These are phyloP conservation scores for Fusarium staphyleae DNA, from an alignment of 2,329 filamentous ascomycete species.

Conservation along the genomic window DNA sequence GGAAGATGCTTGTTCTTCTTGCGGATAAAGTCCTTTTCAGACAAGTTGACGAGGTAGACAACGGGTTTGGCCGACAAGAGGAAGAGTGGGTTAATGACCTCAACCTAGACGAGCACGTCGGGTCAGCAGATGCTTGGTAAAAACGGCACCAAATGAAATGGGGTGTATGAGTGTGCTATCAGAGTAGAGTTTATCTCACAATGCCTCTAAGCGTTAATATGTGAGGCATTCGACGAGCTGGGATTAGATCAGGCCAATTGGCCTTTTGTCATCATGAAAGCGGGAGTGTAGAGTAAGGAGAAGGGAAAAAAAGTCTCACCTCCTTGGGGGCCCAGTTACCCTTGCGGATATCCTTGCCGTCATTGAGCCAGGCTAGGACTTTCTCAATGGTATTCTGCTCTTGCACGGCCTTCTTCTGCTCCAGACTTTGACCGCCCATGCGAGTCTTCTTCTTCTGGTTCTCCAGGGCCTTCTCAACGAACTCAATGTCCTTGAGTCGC, in stretches of 20 bases:
- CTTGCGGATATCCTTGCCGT: constrained; percentile 93
- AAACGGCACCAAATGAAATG: constrained; percentile 5
- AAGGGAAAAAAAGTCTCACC: constrained; percentile 65
- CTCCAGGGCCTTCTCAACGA: constrained; percentile 94
- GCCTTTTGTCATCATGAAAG: constrained; percentile 97
- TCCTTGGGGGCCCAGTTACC: constrained; percentile 91
- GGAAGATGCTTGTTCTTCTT: constrained; percentile 99
- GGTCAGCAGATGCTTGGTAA: constrained; percentile 36
- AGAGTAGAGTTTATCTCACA: constrained; percentile 86
- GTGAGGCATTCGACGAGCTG: constrained; percentile 98
- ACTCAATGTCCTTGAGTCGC: constrained; percentile 98
- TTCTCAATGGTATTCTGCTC: constrained; percentile 94
- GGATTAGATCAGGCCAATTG: constrained; percentile 93
- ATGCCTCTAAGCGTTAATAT: constrained; percentile 75
- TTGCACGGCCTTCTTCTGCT: constrained; percentile 97
- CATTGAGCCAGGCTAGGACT: constrained; percentile 81
- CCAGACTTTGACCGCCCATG: constrained; percentile 90
- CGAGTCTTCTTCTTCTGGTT: constrained; percentile 92
- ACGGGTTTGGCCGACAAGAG: constrained; percentile 96
- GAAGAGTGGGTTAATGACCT: constrained; percentile 96
- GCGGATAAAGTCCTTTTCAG: constrained; percentile 94
- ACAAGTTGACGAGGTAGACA: constrained; percentile 95
- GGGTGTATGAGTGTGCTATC: constrained; percentile 51
- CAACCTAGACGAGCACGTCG: constrained; percentile 67
- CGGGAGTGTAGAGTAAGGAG: constrained; percentile 23